A percentile compares a stretch with the other conserved stretches of the same genome.
phyloP scores from a whole-genome alignment of 2,329 filamentous ascomycete genomes.

The Alternaria tenuissima region DNA sequence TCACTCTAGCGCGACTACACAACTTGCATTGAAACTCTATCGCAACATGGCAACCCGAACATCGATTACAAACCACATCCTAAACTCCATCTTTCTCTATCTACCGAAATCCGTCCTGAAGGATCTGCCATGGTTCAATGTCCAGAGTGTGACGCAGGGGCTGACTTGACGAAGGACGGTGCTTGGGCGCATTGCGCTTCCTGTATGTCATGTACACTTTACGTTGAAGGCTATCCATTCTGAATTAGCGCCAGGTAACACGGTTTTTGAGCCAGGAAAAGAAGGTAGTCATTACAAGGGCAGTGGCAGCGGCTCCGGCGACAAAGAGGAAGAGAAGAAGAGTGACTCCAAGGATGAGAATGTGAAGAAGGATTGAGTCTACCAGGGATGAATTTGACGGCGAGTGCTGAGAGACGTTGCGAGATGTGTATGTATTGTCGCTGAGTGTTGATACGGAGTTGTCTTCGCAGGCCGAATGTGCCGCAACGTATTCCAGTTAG shows the following conservation, averaged over 20 bases:
- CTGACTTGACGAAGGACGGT: conserved; percentile 41
- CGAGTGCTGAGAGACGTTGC: background rate
- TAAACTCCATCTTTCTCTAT: background rate
- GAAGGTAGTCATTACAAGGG: conserved; percentile 37
- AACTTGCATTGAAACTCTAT: conserved; percentile 7
- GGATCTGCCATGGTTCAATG: conserved; percentile 31
- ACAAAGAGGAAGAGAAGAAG: conserved; percentile 36
- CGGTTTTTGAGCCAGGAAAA: conserved; percentile 40
- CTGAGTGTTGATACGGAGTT: background rate
- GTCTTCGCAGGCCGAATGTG: background rate
- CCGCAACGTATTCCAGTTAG: background rate
- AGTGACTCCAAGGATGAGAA: conserved; percentile 19
- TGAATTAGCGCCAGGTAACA: conserved; percentile 20
- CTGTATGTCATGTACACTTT: conserved; percentile 23
- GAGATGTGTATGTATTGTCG: background rate
- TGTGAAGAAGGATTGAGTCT: conserved; percentile 8
- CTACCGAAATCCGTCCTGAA: background rate
- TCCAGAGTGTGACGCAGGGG: conserved; percentile 39
- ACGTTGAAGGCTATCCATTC: background rate
- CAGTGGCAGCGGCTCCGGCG: conserved; percentile 35
- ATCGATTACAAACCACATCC: background rate
- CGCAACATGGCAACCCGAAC: background rate
- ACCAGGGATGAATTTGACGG: background rate
- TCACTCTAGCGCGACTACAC: conserved; percentile 13
- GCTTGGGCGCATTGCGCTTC: conserved; percentile 42